Evolutionary conservation across 2,329 filamentous ascomycete genomes (phyloP).

Genomic region (Claviceps purpurea): DNA sequence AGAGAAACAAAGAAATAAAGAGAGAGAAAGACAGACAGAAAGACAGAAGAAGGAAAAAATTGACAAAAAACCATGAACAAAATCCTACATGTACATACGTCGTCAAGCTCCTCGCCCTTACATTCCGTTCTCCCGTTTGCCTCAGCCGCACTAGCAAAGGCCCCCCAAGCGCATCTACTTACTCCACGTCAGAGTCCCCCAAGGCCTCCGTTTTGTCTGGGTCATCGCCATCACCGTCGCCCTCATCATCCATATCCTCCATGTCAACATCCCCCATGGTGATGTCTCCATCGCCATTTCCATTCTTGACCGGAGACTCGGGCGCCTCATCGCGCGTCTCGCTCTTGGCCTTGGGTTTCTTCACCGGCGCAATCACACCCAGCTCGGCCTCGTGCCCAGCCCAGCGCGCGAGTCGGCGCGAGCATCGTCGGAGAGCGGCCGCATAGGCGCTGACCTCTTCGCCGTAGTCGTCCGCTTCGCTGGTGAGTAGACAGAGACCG

Average conservation of each 20-base stretch:
- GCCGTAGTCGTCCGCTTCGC: conserved; percentile 60
- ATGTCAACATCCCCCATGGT: conserved; percentile 40
- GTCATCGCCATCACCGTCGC: conserved; percentile 35
- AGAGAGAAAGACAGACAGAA: not conserved
- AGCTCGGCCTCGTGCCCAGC: conserved; percentile 29
- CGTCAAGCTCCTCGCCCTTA: not conserved
- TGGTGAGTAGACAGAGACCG: conserved; percentile 48
- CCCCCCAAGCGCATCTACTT: not conserved
- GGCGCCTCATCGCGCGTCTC: conserved; percentile 9
- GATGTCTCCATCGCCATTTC: conserved; percentile 28
- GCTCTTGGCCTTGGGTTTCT: conserved; percentile 21
- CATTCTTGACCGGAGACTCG: conserved; percentile 13
- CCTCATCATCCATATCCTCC: conserved; percentile 33
- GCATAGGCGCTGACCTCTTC: conserved; percentile 58
- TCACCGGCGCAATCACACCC: conserved; percentile 33
- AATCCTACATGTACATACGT: not conserved
- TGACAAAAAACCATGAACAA: not conserved
- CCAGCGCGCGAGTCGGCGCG: conserved; percentile 59
- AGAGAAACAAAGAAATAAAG: no score
- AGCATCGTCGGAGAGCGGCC: conserved; percentile 49
- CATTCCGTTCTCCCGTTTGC: no score
- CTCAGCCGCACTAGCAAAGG: no score
- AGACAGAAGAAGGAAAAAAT: not conserved
- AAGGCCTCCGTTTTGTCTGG: conserved; percentile 24
- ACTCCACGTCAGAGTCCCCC: conserved; percentile 23